A percentile compares a stretch with the other conserved stretches of the same genome.
Conservation (phyloP, 2,329 filamentous ascomycete species). For the Annulohypoxylon truncatum region DNA sequence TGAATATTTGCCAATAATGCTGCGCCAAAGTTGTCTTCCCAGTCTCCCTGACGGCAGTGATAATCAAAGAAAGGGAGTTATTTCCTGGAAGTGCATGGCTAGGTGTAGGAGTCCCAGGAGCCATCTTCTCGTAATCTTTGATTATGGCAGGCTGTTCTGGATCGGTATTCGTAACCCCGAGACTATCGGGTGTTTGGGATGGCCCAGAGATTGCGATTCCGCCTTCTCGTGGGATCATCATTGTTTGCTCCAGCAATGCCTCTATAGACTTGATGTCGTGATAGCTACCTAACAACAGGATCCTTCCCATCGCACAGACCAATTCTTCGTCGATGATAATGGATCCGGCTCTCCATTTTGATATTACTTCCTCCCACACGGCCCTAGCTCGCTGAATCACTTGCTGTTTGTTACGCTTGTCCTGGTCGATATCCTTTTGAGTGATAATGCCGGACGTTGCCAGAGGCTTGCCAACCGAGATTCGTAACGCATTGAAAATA, state of each 20-base stretch:
- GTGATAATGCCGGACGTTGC: constrained; percentile 42
- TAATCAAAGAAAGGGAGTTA: constrained; percentile 75
- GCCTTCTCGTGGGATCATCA: constrained; percentile 73
- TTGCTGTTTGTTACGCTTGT: constrained; percentile 52
- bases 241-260: constrained; percentile 82
- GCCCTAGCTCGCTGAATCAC: constrained; percentile 74
- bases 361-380: constrained; percentile 83
- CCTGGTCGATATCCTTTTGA: constrained; percentile 41
- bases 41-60: constrained; percentile 72
- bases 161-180: neutral
- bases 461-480: constrained; percentile 53
- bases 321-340: constrained; percentile 81
- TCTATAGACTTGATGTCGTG: constrained; percentile 78
- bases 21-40: constrained; percentile 71
- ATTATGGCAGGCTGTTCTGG: neutral
- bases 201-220: constrained; percentile 44
- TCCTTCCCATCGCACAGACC: constrained; percentile 81
- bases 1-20: constrained; percentile 83
- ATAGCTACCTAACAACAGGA: constrained; percentile 75
- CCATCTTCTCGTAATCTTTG: constrained; percentile 20
- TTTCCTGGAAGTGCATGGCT: constrained; percentile 59
- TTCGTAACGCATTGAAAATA: constrained; percentile 80
- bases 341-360: constrained; percentile 78
- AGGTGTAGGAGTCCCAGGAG: constrained; percentile 38
- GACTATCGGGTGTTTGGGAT: neutral